A percentile compares a stretch with the other conserved stretches of the same genome.
Conservation (phyloP, 352 stramenopile species). For the Pythium coloratum region DNA sequence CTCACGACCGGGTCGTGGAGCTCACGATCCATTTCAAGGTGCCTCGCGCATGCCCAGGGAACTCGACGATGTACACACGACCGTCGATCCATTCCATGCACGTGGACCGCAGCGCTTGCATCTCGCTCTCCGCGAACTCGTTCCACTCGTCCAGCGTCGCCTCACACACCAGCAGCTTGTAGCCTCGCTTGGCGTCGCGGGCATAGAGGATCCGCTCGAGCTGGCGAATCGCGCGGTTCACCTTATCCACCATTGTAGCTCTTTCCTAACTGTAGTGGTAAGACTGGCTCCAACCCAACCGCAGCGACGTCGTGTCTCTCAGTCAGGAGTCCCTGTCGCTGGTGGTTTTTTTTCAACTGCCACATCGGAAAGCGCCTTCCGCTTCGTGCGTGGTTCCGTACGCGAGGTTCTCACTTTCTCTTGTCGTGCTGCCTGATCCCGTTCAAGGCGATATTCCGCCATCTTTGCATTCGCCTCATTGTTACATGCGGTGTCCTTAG, state of each 20-base stretch:
- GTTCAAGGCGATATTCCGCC: slow-evolving; percentile 8
- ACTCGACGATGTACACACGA: background rate
- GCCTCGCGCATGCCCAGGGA: background rate
- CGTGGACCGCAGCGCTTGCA: background rate
- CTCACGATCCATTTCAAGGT: background rate
- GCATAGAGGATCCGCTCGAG: background rate
- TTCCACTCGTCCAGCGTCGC: background rate
- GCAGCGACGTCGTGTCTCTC: too few relatives aligned
- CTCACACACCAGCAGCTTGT: background rate
- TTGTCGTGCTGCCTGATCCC: background rate
- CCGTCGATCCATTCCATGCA: background rate
- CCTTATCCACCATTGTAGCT: background rate
- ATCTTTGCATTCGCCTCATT: slow-evolving; percentile 5
- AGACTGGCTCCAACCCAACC: too few relatives aligned
- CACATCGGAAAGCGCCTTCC: background rate
- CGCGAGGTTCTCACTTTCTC: slow-evolving; percentile 17
- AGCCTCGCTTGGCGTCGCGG: background rate
- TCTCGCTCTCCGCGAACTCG: background rate
- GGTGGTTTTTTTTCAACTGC: too few relatives aligned
- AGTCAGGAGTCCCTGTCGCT: too few relatives aligned
- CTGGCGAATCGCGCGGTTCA: background rate
- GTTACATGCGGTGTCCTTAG: background rate
- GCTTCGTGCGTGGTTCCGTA: background rate
- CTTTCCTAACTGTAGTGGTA: too few relatives aligned
- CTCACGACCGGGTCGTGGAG: too few relatives aligned